These are phyloP conservation scores for Hypsizygus marmoreus DNA, from an alignment of 768 basidiomycete species.

Conservation along the genomic window DNA sequence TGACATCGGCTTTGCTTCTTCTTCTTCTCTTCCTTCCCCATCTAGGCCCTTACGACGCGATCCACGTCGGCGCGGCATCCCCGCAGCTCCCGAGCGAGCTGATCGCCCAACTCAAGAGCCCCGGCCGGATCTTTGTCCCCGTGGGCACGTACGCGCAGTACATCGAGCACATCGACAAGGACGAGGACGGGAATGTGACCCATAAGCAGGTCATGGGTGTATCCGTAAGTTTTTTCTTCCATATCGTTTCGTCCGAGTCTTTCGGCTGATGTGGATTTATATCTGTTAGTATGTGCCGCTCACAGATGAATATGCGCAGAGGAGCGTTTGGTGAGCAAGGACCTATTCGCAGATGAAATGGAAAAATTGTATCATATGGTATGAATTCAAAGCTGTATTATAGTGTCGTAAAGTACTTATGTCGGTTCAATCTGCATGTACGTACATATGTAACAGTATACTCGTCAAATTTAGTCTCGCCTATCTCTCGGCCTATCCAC, in stretches of 20 bases:
- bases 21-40: no score
- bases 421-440: no score
- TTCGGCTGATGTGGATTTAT: constrained; percentile 5
- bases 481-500: no score
- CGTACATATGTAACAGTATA: no score
- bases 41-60: constrained; percentile 77
- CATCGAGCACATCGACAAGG: constrained; percentile 82
- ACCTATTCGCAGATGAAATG: no score
- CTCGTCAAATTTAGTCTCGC: no score
- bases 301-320: constrained; percentile 59
- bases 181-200: constrained; percentile 63
- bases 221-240: constrained; percentile 54
- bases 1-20: no score
- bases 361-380: no score
- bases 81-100: constrained; percentile 69
- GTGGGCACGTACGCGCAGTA: constrained; percentile 65
- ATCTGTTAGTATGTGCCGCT: constrained; percentile 63
- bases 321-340: no score
- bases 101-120: constrained; percentile 73
- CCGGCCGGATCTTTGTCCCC: constrained; percentile 91
- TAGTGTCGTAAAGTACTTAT: no score
- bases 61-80: constrained; percentile 95
- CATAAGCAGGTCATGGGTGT: constrained; percentile 76
- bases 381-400: no score
- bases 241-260: no score